Conservation (phyloP, 352 stramenopile genomes). For the Phytopythium montanum region DNA sequence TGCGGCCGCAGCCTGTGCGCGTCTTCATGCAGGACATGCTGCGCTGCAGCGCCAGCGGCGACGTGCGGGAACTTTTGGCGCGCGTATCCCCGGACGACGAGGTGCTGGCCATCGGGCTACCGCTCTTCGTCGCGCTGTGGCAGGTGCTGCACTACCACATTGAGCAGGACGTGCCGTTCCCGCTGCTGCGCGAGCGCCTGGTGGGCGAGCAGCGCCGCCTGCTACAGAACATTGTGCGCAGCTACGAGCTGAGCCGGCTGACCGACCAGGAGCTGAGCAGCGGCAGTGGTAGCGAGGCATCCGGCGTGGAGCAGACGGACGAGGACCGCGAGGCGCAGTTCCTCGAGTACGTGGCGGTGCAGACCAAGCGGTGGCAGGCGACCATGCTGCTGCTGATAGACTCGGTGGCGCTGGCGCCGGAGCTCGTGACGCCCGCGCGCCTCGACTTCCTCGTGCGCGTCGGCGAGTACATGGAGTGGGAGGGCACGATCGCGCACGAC, state of each 20-base stretch:
- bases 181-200: conserved; percentile 51
- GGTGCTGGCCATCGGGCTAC: conserved; percentile 62
- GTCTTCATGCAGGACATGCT: conserved; percentile 56
- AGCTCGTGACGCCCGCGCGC: conserved; percentile 51
- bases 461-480: conserved; percentile 84
- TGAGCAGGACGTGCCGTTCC: conserved; percentile 71
- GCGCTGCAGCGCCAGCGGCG: conserved; percentile 5
- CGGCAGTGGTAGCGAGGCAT: neutral
- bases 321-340: conserved; percentile 30
- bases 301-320: neutral
- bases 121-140: conserved; percentile 72
- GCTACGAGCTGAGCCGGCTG: conserved; percentile 40
- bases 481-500: conserved; percentile 81
- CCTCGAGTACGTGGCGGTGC: conserved; percentile 55
- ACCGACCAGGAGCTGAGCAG: conserved; percentile 8
- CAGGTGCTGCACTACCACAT: conserved; percentile 86
- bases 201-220: conserved; percentile 59
- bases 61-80: conserved; percentile 33
- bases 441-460: conserved; percentile 62
- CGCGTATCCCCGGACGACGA: conserved; percentile 54
- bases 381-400: conserved; percentile 81
- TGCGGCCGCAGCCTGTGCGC: conserved; percentile 40
- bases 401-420: conserved; percentile 50
- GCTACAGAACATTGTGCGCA: conserved; percentile 59
- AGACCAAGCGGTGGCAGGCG: conserved; percentile 80